A percentile compares a stretch with the other conserved stretches of the same genome.
Evolutionary conservation across 1,139 yeast species (phyloP).

Genomic region (Pichia sp.): DNA sequence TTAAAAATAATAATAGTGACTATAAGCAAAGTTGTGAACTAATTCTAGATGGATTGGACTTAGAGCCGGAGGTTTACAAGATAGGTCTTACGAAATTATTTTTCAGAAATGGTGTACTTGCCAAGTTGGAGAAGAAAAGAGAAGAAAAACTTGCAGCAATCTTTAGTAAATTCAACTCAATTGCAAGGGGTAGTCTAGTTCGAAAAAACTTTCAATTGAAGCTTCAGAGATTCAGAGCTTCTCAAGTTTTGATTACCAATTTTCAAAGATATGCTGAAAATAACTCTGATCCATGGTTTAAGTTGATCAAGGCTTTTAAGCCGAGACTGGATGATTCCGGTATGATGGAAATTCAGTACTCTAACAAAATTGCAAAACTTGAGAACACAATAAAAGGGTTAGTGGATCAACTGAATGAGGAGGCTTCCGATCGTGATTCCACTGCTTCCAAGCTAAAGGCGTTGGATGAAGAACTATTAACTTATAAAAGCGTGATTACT

Average conservation of each 20-base stretch:
- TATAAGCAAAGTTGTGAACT: constrained; percentile 63
- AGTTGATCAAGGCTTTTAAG: constrained; percentile 62
- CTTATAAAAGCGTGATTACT: constrained; percentile 39
- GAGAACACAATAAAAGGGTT: constrained; percentile 36
- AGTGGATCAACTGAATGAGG: neutral
- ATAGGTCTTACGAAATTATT: constrained; percentile 85
- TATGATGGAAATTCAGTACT: constrained; percentile 36
- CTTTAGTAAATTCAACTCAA: constrained; percentile 62
- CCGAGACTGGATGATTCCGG: constrained; percentile 55
- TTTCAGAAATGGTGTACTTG: constrained; percentile 91
- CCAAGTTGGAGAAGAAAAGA: constrained; percentile 74
- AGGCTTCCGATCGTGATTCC: neutral
- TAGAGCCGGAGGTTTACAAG: constrained; percentile 65
- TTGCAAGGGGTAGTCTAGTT: constrained; percentile 57
- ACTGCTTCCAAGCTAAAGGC: constrained; percentile 18
- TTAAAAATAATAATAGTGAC: constrained; percentile 37
- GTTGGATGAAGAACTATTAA: constrained; percentile 32
- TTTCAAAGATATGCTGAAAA: constrained; percentile 51
- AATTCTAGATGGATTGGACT: constrained; percentile 54
- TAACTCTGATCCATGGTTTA: constrained; percentile 77
- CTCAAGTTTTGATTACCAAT: constrained; percentile 63
- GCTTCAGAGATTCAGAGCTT: constrained; percentile 63
- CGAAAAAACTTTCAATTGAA: constrained; percentile 50
- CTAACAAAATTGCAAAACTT: constrained; percentile 54
- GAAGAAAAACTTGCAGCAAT: constrained; percentile 58